These are phyloP conservation scores for Rhododendron vialii DNA, from an alignment of 148 eudicot species.

Conservation along the genomic window DNA sequence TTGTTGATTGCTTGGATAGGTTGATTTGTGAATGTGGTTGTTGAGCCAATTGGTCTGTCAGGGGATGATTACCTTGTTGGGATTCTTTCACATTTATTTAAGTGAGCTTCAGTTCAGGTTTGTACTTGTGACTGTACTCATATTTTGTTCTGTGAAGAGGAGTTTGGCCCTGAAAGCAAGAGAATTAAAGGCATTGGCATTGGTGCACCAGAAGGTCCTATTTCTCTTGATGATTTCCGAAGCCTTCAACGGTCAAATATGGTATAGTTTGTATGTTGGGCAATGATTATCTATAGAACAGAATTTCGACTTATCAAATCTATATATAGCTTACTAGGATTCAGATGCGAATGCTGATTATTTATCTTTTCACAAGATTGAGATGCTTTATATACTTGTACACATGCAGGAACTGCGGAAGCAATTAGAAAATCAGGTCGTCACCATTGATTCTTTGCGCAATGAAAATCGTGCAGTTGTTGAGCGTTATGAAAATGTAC, in stretches of 20 bases:
- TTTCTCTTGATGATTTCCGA: slow-evolving; percentile 94
- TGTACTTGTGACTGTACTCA: not conserved
- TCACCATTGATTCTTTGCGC: slow-evolving; percentile 57
- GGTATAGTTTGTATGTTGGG: slow-evolving; percentile 37
- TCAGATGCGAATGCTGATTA: not conserved
- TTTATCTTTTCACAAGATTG: not conserved
- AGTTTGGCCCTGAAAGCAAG: slow-evolving; percentile 57
- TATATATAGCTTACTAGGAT: not conserved
- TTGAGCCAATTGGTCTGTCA: not conserved
- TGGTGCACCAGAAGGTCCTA: slow-evolving; percentile 89
- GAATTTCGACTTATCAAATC: not conserved
- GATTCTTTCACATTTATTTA: slow-evolving; percentile 4
- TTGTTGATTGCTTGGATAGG: not conserved
- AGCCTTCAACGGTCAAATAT: slow-evolving; percentile 87
- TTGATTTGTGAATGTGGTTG: not conserved
- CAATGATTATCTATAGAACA: not conserved
- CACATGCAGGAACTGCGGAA: slow-evolving; percentile 76
- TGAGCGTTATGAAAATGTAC: slow-evolving; percentile 78
- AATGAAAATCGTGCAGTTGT: slow-evolving; percentile 61
- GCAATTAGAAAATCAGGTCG: slow-evolving; percentile 74
- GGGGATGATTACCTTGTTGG: slow-evolving; percentile 2
- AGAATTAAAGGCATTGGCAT: slow-evolving; percentile 91
- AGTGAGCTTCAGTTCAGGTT: not conserved
- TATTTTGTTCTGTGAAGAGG: slow-evolving; percentile 46
- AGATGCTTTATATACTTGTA: slow-evolving; percentile 3